Conservation (phyloP, 2,329 filamentous ascomycete genomes). For the Neofusicoccum umdonicola region DNA sequence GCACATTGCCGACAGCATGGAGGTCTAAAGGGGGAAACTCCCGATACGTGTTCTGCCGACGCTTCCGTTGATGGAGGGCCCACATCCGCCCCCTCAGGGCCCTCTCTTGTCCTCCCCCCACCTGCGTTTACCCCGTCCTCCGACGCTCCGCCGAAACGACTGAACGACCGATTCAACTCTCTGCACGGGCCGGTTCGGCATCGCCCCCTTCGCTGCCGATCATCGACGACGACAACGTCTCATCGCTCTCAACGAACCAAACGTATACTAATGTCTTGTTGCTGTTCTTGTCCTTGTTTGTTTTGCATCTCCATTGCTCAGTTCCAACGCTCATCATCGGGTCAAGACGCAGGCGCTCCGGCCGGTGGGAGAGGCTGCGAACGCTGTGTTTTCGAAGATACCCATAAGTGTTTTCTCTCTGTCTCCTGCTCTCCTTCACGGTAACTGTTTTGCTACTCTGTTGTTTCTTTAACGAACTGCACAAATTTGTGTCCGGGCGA, state of each 20-base stretch:
- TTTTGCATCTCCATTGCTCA: background rate
- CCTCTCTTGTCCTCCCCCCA: too few relatives aligned
- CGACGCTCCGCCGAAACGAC: background rate
- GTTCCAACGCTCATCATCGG: slow-evolving; percentile 5
- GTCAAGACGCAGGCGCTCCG: slow-evolving; percentile 16
- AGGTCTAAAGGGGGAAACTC: slow-evolving; percentile 39
- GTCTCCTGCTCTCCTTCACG: background rate
- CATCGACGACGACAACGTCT: background rate
- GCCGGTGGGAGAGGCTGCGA: slow-evolving; percentile 18
- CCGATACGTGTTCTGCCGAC: slow-evolving; percentile 6
- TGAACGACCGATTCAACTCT: background rate
- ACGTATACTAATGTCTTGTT: background rate
- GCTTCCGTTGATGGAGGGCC: background rate
- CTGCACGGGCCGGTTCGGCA: background rate
- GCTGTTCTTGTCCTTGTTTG: background rate
- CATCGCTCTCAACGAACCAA: background rate
- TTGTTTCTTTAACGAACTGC: background rate
- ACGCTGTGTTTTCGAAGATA: slow-evolving; percentile 16
- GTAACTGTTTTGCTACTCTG: background rate
- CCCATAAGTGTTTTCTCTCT: background rate
- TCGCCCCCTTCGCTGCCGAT: background rate
- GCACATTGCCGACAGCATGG: slow-evolving; percentile 53
- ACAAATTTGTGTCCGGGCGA: background rate
- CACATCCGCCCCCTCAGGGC: too few relatives aligned
- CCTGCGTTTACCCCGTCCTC: background rate